These are phyloP conservation scores for Suhomyces prunicola DNA, from an alignment of 805 yeast genomes.

Conservation along the genomic window DNA sequence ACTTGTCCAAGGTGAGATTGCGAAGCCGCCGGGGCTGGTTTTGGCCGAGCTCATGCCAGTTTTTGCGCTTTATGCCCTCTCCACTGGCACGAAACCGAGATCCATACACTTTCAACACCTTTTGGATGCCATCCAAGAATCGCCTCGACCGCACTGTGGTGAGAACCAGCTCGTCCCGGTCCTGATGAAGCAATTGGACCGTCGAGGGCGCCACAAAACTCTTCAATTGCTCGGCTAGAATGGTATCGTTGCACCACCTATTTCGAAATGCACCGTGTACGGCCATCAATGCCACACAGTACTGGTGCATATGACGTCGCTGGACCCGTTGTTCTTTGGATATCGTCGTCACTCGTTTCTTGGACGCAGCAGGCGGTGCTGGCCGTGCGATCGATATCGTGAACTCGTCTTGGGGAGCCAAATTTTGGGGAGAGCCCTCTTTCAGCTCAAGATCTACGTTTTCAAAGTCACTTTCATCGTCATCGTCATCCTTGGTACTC, in stretches of 20 bases:
- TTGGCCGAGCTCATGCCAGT: conserved; percentile 30
- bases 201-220: conserved; percentile 47
- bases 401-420: neutral
- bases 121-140: conserved; percentile 73
- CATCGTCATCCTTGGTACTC: conserved; percentile 9
- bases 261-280: conserved; percentile 69
- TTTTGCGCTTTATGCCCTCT: conserved; percentile 34
- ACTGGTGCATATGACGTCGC: conserved; percentile 56
- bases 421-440: neutral
- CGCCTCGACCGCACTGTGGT: conserved; percentile 53
- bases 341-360: conserved; percentile 34
- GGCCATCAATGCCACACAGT: conserved; percentile 56
- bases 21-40: conserved; percentile 21
- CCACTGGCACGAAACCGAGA: conserved; percentile 48
- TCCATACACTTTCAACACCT: conserved; percentile 62
- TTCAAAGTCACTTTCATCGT: conserved; percentile 24
- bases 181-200: conserved; percentile 34
- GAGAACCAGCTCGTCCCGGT: conserved; percentile 10
- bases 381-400: conserved; percentile 10
- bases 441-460: conserved; percentile 15
- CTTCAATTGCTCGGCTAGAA: conserved; percentile 39
- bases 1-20: conserved; percentile 38
- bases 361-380: conserved; percentile 11
- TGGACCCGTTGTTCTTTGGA: conserved; percentile 52
- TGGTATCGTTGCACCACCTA: conserved; percentile 61